Conservation (phyloP, 2,329 filamentous ascomycete species). For the Aspergillus sp. region DNA sequence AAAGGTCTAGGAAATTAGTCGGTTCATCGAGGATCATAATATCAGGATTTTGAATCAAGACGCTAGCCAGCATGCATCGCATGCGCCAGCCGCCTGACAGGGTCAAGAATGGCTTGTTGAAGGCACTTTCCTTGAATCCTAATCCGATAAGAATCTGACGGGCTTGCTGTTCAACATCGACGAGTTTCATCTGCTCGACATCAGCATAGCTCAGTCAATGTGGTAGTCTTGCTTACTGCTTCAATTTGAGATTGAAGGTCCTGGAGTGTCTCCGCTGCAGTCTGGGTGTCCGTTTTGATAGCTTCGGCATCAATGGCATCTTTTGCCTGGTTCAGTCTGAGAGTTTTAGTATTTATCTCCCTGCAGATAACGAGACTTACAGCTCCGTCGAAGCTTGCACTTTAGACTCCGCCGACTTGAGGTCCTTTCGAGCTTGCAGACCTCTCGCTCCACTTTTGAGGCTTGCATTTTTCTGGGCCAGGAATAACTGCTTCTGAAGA, state of each 20-base stretch:
- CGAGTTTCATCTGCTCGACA: slow-evolving; percentile 45
- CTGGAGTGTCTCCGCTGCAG: slow-evolving; percentile 64
- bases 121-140: slow-evolving; percentile 62
- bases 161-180: slow-evolving; percentile 62
- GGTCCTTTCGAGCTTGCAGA: slow-evolving; percentile 68
- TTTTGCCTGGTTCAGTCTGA: slow-evolving; percentile 46
- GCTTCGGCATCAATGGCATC: slow-evolving; percentile 53
- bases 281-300: slow-evolving; percentile 62
- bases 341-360: background rate
- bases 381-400: slow-evolving; percentile 53
- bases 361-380: slow-evolving; percentile 34
- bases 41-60: slow-evolving; percentile 68
- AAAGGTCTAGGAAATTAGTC: slow-evolving; percentile 78
- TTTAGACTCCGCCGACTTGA: slow-evolving; percentile 64
- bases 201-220: slow-evolving; percentile 6
- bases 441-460: slow-evolving; percentile 72
- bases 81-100: slow-evolving; percentile 77
- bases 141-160: slow-evolving; percentile 64
- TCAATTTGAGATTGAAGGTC: slow-evolving; percentile 66
- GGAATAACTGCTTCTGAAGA: slow-evolving; percentile 59
- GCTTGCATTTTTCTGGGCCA: slow-evolving; percentile 67
- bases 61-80: slow-evolving; percentile 60
- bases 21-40: slow-evolving; percentile 81
- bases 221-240: slow-evolving; percentile 38
- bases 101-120: slow-evolving; percentile 56